A percentile compares a stretch with the other conserved stretches of the same genome.
Evolutionary conservation across 305 asterid species (phyloP).

Genomic region (Fraxinus angustifolia): DNA sequence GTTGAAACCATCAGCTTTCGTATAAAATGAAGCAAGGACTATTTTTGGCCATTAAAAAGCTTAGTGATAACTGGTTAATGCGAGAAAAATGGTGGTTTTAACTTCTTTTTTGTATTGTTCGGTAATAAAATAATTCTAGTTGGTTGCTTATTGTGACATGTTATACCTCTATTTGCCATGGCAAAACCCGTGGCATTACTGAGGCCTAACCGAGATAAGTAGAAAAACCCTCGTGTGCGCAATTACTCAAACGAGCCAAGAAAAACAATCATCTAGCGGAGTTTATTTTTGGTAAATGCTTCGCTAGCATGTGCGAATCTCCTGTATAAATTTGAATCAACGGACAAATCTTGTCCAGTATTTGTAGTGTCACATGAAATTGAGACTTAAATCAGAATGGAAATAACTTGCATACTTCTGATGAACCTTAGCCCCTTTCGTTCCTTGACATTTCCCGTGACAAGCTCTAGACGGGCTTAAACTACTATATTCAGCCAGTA

Average conservation of each 20-base stretch:
- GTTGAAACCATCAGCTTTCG: neutral
- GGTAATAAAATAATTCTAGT: neutral
- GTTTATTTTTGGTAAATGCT: neutral
- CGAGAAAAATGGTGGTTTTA: neutral
- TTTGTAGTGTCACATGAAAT: neutral
- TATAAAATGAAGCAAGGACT: neutral
- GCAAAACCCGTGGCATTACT: neutral
- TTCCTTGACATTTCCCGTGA: slow-evolving; percentile 31
- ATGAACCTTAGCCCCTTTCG: neutral
- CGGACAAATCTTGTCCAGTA: neutral
- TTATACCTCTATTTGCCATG: neutral
- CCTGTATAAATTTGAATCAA: neutral
- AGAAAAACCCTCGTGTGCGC: neutral
- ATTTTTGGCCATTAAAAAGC: neutral
- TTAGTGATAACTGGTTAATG: neutral
- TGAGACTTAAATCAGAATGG: neutral
- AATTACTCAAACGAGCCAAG: neutral
- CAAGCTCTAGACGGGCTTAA: slow-evolving; percentile 18
- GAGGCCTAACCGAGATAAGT: neutral
- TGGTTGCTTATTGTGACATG: neutral
- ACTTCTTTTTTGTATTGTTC: neutral
- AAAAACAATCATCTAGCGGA: neutral
- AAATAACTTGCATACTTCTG: neutral
- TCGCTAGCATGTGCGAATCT: too few relatives aligned
- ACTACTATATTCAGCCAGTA: slow-evolving; percentile 31